A percentile compares a stretch with the other conserved stretches of the same genome.
Conservation (phyloP, 768 basidiomycete genomes). For the Russula vinacea region DNA sequence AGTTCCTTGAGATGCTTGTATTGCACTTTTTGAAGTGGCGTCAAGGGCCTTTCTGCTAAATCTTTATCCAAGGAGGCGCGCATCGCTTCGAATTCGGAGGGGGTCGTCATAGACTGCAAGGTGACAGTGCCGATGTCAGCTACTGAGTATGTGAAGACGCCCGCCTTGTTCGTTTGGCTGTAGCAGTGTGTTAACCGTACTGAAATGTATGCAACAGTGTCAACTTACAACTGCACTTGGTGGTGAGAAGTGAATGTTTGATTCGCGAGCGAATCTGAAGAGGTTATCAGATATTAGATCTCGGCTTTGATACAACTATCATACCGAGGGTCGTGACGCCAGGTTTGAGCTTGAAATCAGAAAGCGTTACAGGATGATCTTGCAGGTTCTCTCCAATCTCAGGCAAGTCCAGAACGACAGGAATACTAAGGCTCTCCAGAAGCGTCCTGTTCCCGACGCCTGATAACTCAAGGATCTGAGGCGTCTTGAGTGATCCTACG, state of each 20-base stretch:
- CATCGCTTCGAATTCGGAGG: constrained; percentile 24
- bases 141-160: constrained; percentile 25
- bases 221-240: constrained; percentile 21
- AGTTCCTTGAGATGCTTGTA: constrained; percentile 25
- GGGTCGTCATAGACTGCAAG: constrained; percentile 23
- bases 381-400: constrained; percentile 29
- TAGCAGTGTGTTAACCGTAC: constrained; percentile 1
- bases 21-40: constrained; percentile 22
- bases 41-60: constrained; percentile 15
- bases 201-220: not conserved
- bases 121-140: constrained; percentile 22
- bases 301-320: not conserved
- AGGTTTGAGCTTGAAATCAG: constrained; percentile 24
- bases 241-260: constrained; percentile 23
- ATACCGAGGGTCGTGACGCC: constrained; percentile 26
- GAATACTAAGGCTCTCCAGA: constrained; percentile 24
- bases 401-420: constrained; percentile 28
- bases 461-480: constrained; percentile 29
- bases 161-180: constrained; percentile 16
- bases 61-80: constrained; percentile 22
- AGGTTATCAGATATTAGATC: not conserved
- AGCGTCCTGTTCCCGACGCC: constrained; percentile 25
- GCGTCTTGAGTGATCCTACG: constrained; percentile 28
- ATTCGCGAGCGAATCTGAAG: constrained; percentile 22
- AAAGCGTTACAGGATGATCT: constrained; percentile 29